Percentiles rank a stretch among this genome's conserved stretches.
Evolutionary conservation across 2,329 filamentous ascomycete species (phyloP).

Genomic region (Ceratocystis variospora): DNA sequence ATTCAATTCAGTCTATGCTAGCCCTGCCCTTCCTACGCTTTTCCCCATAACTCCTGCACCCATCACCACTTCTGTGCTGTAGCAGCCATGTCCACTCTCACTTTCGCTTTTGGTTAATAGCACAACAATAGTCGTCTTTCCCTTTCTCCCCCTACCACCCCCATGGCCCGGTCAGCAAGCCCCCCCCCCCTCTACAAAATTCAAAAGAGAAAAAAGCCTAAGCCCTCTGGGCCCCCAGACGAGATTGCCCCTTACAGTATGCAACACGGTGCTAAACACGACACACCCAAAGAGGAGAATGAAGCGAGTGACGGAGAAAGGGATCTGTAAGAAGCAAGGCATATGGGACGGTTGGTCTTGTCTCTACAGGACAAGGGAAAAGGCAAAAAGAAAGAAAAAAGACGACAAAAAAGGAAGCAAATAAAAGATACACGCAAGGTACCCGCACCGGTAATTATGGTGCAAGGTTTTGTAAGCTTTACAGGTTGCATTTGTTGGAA

Average conservation of each 20-base stretch:
- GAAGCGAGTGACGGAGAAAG: not conserved
- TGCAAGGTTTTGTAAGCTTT: slow-evolving; percentile 5
- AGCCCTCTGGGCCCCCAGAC: not conserved
- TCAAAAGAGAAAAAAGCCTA: not conserved
- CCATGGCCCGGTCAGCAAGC: not conserved
- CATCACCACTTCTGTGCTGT: not conserved
- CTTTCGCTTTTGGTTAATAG: slow-evolving; percentile 1
- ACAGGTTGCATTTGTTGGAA: not conserved
- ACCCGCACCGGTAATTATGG: slow-evolving; percentile 12
- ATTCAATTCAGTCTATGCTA: not conserved
- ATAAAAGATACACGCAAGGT: slow-evolving; percentile 7
- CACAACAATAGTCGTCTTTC: not conserved
- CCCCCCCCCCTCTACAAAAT: not conserved
- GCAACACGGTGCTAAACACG: not conserved
- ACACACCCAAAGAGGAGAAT: not conserved
- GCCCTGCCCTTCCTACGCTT: not conserved
- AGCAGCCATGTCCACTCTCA: slow-evolving; percentile 2
- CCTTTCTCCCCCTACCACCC: not conserved
- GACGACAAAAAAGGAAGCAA: slow-evolving; percentile 11
- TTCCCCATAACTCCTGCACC: not conserved
- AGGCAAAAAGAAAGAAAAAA: slow-evolving; percentile 12
- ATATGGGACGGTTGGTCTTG: not conserved
- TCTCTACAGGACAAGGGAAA: not conserved
- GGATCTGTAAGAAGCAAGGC: slow-evolving; percentile 7
- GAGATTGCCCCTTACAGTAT: slow-evolving; percentile 8